Conservation (phyloP, 371 early-diverging fungal genomes). For the Mortierella sp. region DNA sequence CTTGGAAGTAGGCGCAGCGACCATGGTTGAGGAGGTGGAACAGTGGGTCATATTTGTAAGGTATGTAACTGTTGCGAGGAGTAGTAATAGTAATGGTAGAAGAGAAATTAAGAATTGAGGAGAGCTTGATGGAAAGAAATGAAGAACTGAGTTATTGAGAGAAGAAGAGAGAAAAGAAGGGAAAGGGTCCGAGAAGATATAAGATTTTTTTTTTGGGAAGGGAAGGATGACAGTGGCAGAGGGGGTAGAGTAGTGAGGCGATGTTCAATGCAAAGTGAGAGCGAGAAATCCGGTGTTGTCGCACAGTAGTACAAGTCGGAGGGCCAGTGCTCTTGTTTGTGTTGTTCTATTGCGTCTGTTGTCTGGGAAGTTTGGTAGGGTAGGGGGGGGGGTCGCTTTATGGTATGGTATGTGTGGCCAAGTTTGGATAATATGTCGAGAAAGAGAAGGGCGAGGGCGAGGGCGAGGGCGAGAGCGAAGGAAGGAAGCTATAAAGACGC, state of each 20-base stretch:
- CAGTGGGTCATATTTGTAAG: not conserved
- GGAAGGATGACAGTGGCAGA: not conserved
- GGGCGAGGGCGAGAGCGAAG: not conserved
- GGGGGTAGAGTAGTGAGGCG: not conserved
- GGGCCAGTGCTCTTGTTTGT: conserved; percentile 5
- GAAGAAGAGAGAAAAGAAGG: conserved; percentile 2
- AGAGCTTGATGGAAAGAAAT: not conserved
- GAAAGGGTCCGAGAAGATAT: conserved; percentile 7
- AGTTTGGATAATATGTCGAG: not conserved
- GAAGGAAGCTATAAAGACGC: too few species aligned
- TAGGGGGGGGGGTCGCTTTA: not conserved
- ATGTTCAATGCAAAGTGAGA: conserved; percentile 6
- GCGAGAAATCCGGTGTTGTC: conserved; percentile 30
- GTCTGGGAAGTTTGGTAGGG: too few species aligned
- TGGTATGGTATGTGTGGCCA: not conserved
- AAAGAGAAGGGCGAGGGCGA: not conserved
- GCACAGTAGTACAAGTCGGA: conserved; percentile 22
- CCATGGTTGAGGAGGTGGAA: conserved; percentile 17
- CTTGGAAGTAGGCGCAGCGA: conserved; percentile 16
- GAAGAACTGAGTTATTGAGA: too few species aligned
- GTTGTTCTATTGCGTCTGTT: not conserved
- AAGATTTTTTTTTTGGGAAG: not conserved
- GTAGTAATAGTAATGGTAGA: not conserved
- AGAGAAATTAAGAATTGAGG: conserved; percentile 5
- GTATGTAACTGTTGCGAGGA: not conserved